Evolutionary conservation across 495 filamentous ascomycete genomes (phyloP), one percentile per base, ranked within the genome.

Genomic region (Friedmanniomyces simplex): DNA sequence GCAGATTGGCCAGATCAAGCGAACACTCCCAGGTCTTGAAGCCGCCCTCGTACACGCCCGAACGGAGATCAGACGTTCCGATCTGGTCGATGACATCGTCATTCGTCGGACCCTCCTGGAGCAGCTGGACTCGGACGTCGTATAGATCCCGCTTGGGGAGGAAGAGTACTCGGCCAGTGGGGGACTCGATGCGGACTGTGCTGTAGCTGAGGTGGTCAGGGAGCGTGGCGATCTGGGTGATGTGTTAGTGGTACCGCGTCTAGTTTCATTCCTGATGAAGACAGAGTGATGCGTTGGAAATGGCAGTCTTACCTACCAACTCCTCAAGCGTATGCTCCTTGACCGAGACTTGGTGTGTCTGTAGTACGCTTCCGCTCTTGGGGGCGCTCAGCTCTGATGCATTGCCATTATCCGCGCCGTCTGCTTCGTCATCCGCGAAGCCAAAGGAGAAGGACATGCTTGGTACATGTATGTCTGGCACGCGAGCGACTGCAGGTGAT

Each of bases 21-120:
- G 86, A 84, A 72, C 93, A 95, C 72, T 98, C 93, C 93, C 93
- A 98, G 61, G 88, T 95, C 74, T 98, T 97, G 72, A 96, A 91
- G n/a, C 93, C 93, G 37, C 93, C 93, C 69, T 98, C 93, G 69
- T 98, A 98, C 65, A 96, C 83, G 59, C 86, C 85, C 13, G 88
- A 87, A 68, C 83, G 86, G 65, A 98, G 82, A 67, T 98, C 93
- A 57, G 87, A 84, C 65, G 87, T 76, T 32, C 84, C 88, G 11
- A 93, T 75, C 21, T 82, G 82, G 20, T 79, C 52, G 16, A 66
- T 52, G 28, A 54, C 50, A 16, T 61, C 39, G 28, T 63, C 41
- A 30, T 79, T 69, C 13, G 69, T 63, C 5, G 49, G 4, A 10
- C 50, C 48, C 58, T 88, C 87, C 71, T 96, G 87, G 87, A 96